Base-by-base conservation (phyloP, 257 asterid genomes). In the Jacaranda copaia region DNA sequence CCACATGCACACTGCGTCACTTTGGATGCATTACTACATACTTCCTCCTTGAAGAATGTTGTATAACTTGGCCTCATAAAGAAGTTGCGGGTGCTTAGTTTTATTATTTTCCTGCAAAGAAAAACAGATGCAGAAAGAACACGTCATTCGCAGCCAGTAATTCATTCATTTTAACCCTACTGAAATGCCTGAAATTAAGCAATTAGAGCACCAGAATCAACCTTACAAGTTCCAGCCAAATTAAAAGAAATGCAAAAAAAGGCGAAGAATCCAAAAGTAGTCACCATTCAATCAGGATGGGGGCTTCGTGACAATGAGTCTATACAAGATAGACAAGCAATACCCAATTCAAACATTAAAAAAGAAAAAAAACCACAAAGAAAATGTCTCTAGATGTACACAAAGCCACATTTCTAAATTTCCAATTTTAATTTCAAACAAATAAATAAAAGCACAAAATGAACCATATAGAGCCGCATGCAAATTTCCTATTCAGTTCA, bases 31-130 rank as follows among this genome's bases (percentile, higher is more conserved):
- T 62, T 15, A 66, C 8, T 48, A 89, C 98, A 56, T 90, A 94
- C 98, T 94, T 88, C 98, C 98, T 73, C 98, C 98, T 85, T 90
- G 95, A 79, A 94, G 96, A 86, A 89, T 84, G 82, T 85, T 87
- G 89, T 94, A 94, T 70, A 94, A 77, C 87, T 94, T 94, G 75
- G 98, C 98, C 86, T 94, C 98, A 5, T 94, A 94, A 43, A 92
- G 90, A 74, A 94, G 92, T 73, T 94, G 98, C 9, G 98, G 98
- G 79, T 94, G 98, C 83, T 90, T 94, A 4, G 98, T 94, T 86
- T 89, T 92, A 67, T 85, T 90, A 79, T 90, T 92, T 87, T 94
- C 98, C 98, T 94, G 93, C 87, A 83, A 74, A 76, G 42, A 36
- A 6, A 68, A 81, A 74, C 38, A 71, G 69, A 81, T 59, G 49